Evolutionary conservation across 352 stramenopile species (phyloP).

Genomic region (Phytophthora ramorum): DNA sequence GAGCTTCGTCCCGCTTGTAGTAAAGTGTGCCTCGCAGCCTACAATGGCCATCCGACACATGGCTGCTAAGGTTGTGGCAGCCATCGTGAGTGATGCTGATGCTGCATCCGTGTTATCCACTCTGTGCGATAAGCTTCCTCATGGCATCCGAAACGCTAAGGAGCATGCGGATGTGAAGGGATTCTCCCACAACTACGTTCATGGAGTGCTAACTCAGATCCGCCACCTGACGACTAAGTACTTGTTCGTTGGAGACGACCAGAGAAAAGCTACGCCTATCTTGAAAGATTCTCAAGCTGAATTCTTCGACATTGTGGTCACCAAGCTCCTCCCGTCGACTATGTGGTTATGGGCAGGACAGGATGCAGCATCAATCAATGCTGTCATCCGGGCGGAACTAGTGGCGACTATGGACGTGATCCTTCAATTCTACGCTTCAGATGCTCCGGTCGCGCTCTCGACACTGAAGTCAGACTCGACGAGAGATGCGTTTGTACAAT

Average conservation of each 20-base stretch:
- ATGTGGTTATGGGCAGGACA: conserved; percentile 55
- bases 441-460: conserved; percentile 14
- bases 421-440: conserved; percentile 38
- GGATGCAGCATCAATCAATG: conserved; percentile 32
- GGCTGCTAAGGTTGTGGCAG: conserved; percentile 76
- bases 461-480: conserved; percentile 14
- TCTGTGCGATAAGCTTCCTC: conserved; percentile 52
- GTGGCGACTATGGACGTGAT: conserved; percentile 59
- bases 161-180: not conserved
- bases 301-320: conserved; percentile 40
- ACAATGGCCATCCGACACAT: conserved; percentile 85
- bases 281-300: conserved; percentile 18
- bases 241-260: conserved; percentile 19
- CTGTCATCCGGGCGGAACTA: conserved; percentile 56
- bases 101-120: conserved; percentile 46
- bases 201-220: conserved; percentile 71
- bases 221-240: conserved; percentile 57
- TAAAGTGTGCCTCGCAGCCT: conserved; percentile 69
- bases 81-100: conserved; percentile 69
- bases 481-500: conserved; percentile 19
- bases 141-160: conserved; percentile 28
- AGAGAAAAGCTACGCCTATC: conserved; percentile 9
- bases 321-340: conserved; percentile 46
- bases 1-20: conserved; percentile 72
- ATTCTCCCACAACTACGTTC: conserved; percentile 68